A percentile compares a stretch with the other conserved stretches of the same genome.
Evolutionary conservation across 2,329 filamentous ascomycete species (phyloP).

Genomic region (Colletotrichum truncatum): DNA sequence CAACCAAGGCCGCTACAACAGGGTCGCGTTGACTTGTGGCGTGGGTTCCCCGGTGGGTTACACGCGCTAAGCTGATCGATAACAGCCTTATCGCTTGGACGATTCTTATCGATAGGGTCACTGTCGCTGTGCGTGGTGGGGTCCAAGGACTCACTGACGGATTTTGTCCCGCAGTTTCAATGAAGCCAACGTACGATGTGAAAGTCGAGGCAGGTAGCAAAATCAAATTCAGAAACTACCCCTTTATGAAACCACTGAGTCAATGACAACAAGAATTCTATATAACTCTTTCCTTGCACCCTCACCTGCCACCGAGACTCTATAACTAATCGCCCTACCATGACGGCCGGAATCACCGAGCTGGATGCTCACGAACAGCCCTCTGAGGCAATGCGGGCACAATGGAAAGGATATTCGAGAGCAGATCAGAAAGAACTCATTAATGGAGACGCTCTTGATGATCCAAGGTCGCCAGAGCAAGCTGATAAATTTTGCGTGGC

Average conservation of each 20-base stretch:
- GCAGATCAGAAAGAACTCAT: slow-evolving; percentile 62
- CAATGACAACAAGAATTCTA: neutral
- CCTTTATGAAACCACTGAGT: neutral
- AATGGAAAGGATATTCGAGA: slow-evolving; percentile 81
- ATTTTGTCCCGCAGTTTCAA: slow-evolving; percentile 17
- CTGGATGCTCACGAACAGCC: slow-evolving; percentile 84
- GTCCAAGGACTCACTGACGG: slow-evolving; percentile 9
- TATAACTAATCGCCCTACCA: slow-evolving; percentile 28
- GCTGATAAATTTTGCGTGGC: slow-evolving; percentile 55
- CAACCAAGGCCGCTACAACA: slow-evolving; percentile 25
- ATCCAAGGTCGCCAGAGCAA: slow-evolving; percentile 45
- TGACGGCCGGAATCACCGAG: slow-evolving; percentile 54
- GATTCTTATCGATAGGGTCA: slow-evolving; percentile 18
- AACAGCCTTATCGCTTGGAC: neutral
- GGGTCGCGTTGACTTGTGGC: slow-evolving; percentile 24
- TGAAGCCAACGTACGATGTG: slow-evolving; percentile 13
- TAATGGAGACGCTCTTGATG: slow-evolving; percentile 64
- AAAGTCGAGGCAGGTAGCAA: neutral
- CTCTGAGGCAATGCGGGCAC: slow-evolving; percentile 71
- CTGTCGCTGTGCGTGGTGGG: slow-evolving; percentile 8
- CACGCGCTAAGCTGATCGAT: slow-evolving; percentile 9
- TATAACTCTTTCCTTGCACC: neutral
- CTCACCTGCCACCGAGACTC: neutral
- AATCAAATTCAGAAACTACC: neutral
- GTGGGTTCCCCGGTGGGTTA: slow-evolving; percentile 18